These are phyloP conservation scores for Pelargonium australe DNA, from an alignment of 441 rosid genomes.

Conservation along the genomic window DNA sequence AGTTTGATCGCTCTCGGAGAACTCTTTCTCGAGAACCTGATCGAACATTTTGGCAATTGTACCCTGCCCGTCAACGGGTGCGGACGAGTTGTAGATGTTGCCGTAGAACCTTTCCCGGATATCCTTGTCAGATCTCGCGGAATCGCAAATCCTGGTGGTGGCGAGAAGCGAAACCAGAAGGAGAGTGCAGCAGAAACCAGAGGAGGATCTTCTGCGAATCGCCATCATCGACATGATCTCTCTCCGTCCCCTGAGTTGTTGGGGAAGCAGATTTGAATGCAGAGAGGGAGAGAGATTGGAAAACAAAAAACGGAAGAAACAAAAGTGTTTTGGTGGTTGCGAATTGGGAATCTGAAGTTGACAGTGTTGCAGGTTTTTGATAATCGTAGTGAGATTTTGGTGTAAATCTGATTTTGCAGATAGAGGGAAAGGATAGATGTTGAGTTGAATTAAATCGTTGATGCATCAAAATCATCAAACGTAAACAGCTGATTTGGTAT, in stretches of 20 bases:
- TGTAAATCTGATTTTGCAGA: not conserved
- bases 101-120: constrained; percentile 85
- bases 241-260: constrained; percentile 5
- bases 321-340: too few relatives aligned
- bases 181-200: constrained; percentile 27
- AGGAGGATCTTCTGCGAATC: constrained; percentile 18
- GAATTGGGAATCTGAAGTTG: too few relatives aligned
- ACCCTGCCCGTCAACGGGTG: constrained; percentile 52
- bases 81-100: constrained; percentile 59
- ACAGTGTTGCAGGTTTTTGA: not conserved
- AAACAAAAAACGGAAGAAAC: not conserved
- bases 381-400: not conserved
- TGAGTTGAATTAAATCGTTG: constrained; percentile 1
- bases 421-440: constrained; percentile 2
- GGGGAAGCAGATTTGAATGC: not conserved
- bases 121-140: constrained; percentile 81
- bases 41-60: constrained; percentile 92
- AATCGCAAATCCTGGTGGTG: constrained; percentile 16
- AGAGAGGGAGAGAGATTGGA: not conserved
- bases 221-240: constrained; percentile 25
- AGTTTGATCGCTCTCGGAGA: constrained; percentile 81
- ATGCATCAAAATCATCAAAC: not conserved
- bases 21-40: constrained; percentile 86
- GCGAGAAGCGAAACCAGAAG: constrained; percentile 26
- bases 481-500: not conserved